A percentile compares a stretch with the other conserved stretches of the same genome.
phyloP scores from a whole-genome alignment of 805 yeast genomes.

The Teunomyces atbi region DNA sequence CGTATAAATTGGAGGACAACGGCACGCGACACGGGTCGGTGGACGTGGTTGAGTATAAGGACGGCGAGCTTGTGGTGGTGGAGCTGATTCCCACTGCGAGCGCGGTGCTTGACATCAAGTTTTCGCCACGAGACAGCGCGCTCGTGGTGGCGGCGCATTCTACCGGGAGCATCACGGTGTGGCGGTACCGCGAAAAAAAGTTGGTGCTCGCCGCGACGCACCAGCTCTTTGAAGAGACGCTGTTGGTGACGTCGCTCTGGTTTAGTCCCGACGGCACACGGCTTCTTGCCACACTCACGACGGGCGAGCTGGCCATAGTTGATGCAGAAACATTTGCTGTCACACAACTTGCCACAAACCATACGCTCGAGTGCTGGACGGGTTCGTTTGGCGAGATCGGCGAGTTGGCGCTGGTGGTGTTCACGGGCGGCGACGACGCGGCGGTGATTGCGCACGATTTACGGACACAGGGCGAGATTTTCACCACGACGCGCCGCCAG shows the following conservation, averaged over 20 bases:
- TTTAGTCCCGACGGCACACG: conserved; percentile 45
- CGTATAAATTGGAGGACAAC: conserved; percentile 67
- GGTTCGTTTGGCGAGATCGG: conserved; percentile 64
- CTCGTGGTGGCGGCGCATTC: conserved; percentile 70
- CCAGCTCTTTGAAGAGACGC: conserved; percentile 47
- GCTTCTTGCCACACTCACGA: conserved; percentile 61
- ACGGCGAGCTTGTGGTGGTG: conserved; percentile 15
- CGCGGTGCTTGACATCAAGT: conserved; percentile 77
- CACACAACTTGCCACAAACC: conserved; percentile 40
- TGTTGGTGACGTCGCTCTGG: conserved; percentile 62
- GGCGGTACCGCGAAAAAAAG: conserved; percentile 42
- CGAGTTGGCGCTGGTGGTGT: conserved; percentile 55
- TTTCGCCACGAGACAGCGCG: conserved; percentile 52
- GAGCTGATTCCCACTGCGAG: conserved; percentile 40
- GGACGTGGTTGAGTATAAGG: conserved; percentile 37
- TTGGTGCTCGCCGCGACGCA: conserved; percentile 16
- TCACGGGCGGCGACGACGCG: conserved; percentile 92
- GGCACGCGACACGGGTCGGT: conserved; percentile 65
- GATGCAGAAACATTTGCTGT: conserved; percentile 20
- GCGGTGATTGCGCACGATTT: conserved; percentile 71
- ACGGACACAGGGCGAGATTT: conserved; percentile 36
- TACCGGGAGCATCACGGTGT: conserved; percentile 67
- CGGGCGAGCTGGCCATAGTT: conserved; percentile 56
- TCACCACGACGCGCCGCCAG: conserved; percentile 47
- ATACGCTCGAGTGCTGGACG: conserved; percentile 86